These are phyloP conservation scores for Thalassiosira profunda DNA, from an alignment of 108 stramenopile species.

Conservation along the genomic window DNA sequence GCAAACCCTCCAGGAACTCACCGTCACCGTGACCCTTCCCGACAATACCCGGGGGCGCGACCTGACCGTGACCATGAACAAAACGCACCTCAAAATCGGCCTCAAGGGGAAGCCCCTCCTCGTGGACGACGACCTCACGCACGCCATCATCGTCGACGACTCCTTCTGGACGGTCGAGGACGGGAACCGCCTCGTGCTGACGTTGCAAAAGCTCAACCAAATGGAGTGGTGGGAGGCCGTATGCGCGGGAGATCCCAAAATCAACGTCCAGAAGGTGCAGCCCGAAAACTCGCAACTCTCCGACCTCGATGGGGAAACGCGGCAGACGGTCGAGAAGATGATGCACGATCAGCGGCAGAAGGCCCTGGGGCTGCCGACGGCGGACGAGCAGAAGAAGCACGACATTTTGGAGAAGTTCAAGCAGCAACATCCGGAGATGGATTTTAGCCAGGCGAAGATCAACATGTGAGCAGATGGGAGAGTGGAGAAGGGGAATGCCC, in stretches of 20 bases:
- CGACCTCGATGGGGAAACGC: conserved; percentile 98
- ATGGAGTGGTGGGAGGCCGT: conserved; percentile 99
- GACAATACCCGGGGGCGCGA: conserved; percentile 89
- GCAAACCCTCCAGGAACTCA: conserved; percentile 95
- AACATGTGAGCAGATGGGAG: conserved; percentile 40
- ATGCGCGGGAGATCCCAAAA: conserved; percentile 89
- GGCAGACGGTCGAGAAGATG: conserved; percentile 99
- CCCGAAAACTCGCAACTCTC: conserved; percentile 96
- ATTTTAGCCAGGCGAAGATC: conserved; percentile 97
- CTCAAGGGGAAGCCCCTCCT: conserved; percentile 65
- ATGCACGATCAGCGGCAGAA: conserved; percentile 99
- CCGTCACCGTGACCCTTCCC: conserved; percentile 89
- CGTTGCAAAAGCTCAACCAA: conserved; percentile 91
- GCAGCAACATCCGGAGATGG: conserved; percentile 97
- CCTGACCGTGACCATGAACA: conserved; percentile 84
- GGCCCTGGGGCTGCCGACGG: conserved; percentile 96
- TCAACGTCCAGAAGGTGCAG: conserved; percentile 96
- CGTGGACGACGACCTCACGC: conserved; percentile 89
- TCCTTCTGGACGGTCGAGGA: conserved; percentile 99
- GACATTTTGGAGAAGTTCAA: conserved; percentile 97
- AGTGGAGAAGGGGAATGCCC: too few species aligned
- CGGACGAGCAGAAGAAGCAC: conserved; percentile 94
- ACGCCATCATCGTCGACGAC: conserved; percentile 95
- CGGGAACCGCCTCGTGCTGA: conserved; percentile 77
- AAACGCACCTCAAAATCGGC: conserved; percentile 83